phyloP scores from a whole-genome alignment of 179 eudicot species.

The Sideroxylon spinosum region DNA sequence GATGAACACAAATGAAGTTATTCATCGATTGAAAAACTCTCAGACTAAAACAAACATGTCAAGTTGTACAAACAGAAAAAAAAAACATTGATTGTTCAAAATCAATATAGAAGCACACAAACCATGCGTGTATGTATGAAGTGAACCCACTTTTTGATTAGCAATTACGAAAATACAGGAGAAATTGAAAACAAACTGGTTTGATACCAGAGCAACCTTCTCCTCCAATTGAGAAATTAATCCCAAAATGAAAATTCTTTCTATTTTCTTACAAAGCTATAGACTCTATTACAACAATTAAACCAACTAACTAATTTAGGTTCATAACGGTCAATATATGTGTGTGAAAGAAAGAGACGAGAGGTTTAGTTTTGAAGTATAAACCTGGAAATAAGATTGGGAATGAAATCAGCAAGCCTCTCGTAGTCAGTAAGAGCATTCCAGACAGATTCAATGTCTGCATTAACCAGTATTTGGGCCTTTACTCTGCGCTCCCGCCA shows the following conservation, averaged over 20 bases:
- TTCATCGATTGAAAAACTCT: neutral
- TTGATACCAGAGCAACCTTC: no score
- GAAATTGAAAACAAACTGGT: no score
- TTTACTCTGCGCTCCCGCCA: conserved; percentile 85
- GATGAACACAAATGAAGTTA: neutral
- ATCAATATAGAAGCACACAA: neutral
- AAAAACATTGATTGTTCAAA: neutral
- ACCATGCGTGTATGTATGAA: neutral
- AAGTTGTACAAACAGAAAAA: neutral
- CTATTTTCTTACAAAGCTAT: no score
- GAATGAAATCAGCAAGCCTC: conserved; percentile 91
- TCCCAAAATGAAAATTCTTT: no score
- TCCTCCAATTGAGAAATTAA: no score
- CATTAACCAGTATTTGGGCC: conserved; percentile 59
- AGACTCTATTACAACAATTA: no score
- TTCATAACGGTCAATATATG: no score
- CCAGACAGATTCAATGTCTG: conserved; percentile 81
- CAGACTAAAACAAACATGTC: no score
- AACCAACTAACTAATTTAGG: no score
- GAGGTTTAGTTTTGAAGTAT: neutral
- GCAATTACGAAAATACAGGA: no score
- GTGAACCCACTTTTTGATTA: no score
- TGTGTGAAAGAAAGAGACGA: neutral
- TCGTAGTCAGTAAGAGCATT: conserved; percentile 90
- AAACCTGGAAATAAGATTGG: conserved; percentile 84